phyloP scores from a whole-genome alignment of 495 filamentous ascomycete genomes.

The Pyrenula aspistea region DNA sequence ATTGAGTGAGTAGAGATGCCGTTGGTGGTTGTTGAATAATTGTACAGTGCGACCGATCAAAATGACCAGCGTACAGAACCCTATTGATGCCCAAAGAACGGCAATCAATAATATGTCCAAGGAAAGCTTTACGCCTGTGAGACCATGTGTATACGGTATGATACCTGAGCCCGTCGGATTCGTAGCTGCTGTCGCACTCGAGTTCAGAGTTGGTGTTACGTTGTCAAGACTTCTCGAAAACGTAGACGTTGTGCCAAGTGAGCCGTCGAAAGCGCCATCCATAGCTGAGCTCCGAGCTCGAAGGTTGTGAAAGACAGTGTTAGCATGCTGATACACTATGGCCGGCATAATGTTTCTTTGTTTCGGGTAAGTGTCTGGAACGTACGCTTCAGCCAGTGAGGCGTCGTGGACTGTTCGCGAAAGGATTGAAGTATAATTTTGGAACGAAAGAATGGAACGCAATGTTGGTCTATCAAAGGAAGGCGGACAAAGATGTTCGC shows the following conservation, averaged over 20 bases:
- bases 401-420: neutral
- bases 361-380: neutral
- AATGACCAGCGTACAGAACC: slow-evolving; percentile 34
- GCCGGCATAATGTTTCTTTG: neutral
- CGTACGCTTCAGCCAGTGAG: neutral
- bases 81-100: slow-evolving; percentile 33
- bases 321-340: neutral
- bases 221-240: neutral
- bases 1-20: slow-evolving; percentile 57
- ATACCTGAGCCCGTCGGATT: neutral
- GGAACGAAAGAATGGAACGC: neutral
- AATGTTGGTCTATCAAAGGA: neutral
- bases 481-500: neutral
- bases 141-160: slow-evolving; percentile 23
- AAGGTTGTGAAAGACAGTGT: neutral
- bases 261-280: neutral
- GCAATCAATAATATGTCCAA: slow-evolving; percentile 29
- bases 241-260: neutral
- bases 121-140: slow-evolving; percentile 30
- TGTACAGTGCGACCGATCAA: slow-evolving; percentile 46
- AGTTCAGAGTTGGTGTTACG: neutral
- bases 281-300: neutral
- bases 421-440: neutral
- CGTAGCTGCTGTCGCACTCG: neutral
- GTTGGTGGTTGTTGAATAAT: slow-evolving; percentile 53